Evolutionary conservation across 352 stramenopile genomes (phyloP), one percentile per base, ranked within the genome.

Genomic region (Albugo candida): DNA sequence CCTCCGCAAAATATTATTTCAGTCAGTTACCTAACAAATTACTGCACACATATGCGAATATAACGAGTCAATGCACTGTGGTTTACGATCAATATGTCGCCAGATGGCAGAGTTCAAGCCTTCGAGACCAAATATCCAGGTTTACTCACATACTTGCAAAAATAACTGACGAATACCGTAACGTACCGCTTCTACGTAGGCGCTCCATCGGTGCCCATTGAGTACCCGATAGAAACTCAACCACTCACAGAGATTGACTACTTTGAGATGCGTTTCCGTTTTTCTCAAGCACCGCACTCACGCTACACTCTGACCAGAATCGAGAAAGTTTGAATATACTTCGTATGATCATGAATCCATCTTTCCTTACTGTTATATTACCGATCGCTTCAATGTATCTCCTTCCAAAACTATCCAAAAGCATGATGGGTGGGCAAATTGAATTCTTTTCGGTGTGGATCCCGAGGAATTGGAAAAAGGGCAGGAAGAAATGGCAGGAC

Each of bases 401-500:
- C 8, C 58, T 89, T 55, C 76, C 76, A 3, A 89, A 86, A 53
- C 62, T 89, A n/a, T 80, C 66, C 18, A 72, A 82, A 54, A 64
- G 66, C 47, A 83, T 81, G 63, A 72, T 86, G 68, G 67, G 68
- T 83, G 42, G 43, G 67, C 66, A 1, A 10, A 21, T 17, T 14
- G 24, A 14, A 41, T 4, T 10, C 4, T 18, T 19, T 27, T 36
- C 13, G 36, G 17, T 48, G 17, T 41, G 83, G 76, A 89, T 47
- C 76, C 76, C 1, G 76, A 89, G 38, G 76, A 89, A 45, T 80
- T 83, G 62, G 85, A 89, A 62, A 83, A 86, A 51, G 76, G 70
- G 6, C 76, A 89, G 49, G 76, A 86, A 48, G 76, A 89, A 42
- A 81, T 89, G 51, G 76, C 71, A 17, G 64, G 70, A 11, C 57